These are phyloP conservation scores for Tricholoma saponaceum DNA, from an alignment of 768 basidiomycete genomes.

Conservation along the genomic window DNA sequence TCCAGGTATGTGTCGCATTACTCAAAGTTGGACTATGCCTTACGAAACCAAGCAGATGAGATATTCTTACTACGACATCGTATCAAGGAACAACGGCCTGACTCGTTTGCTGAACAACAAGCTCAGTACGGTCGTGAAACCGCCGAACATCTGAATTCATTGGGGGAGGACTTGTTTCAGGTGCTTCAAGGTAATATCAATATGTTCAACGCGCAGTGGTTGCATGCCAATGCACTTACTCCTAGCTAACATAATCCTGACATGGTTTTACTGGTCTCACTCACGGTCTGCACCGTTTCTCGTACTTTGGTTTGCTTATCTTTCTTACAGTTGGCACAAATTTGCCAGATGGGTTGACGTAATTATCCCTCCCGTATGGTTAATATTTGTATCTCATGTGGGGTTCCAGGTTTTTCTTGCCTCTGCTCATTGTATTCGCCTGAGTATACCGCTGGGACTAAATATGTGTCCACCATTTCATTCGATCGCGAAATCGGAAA, in stretches of 20 bases:
- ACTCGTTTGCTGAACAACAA: constrained; percentile 66
- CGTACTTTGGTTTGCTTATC: neutral
- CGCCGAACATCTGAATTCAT: constrained; percentile 40
- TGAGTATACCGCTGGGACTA: constrained; percentile 63
- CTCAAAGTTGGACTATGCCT: neutral
- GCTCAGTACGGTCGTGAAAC: constrained; percentile 50
- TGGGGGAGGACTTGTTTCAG: constrained; percentile 55
- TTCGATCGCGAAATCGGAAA: constrained; percentile 54
- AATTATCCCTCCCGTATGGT: constrained; percentile 9
- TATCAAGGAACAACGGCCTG: constrained; percentile 40
- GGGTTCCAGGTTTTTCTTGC: constrained; percentile 51
- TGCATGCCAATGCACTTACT: neutral
- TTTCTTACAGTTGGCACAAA: constrained; percentile 7
- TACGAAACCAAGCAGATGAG: constrained; percentile 35
- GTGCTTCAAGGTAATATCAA: constrained; percentile 53
- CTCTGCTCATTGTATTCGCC: constrained; percentile 53
- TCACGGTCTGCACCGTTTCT: constrained; percentile 45
- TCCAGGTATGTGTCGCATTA: constrained; percentile 28
- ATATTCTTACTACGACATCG: constrained; percentile 48
- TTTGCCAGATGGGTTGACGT: constrained; percentile 71
- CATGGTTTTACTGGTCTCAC: constrained; percentile 75
- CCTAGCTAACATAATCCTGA: constrained; percentile 57
- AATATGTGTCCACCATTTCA: constrained; percentile 66
- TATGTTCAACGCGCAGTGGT: neutral
- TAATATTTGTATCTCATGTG: constrained; percentile 6